Evolutionary conservation across 345 rosid genomes (phyloP).

Genomic region (Populus alba): DNA sequence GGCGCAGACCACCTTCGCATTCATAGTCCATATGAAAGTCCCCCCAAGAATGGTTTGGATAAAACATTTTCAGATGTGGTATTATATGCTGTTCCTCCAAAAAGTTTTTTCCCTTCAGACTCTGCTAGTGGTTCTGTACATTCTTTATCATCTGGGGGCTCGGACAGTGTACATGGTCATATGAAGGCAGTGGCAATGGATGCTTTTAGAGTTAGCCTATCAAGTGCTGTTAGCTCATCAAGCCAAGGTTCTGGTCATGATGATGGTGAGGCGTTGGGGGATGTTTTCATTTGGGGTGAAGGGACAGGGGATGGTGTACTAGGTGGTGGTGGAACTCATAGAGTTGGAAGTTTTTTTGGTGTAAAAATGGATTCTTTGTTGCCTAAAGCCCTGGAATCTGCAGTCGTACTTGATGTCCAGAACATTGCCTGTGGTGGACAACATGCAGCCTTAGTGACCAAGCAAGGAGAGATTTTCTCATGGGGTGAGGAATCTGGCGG

Average conservation of each 20-base stretch:
- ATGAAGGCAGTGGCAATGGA: conserved; percentile 70
- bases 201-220: conserved; percentile 91
- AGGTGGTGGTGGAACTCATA: conserved; percentile 73
- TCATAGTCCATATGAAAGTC: conserved; percentile 93
- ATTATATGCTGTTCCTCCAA: conserved; percentile 76
- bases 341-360: conserved; percentile 41
- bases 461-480: conserved; percentile 74
- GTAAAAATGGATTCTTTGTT: conserved; percentile 56
- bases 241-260: conserved; percentile 88
- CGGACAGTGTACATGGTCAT: conserved; percentile 85
- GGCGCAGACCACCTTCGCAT: conserved; percentile 73
- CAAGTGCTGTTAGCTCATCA: conserved; percentile 87
- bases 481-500: conserved; percentile 88
- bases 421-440: conserved; percentile 71
- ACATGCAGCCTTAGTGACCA: conserved; percentile 72
- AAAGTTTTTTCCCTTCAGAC: conserved; percentile 78
- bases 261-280: conserved; percentile 77
- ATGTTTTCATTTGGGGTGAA: conserved; percentile 80
- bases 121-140: conserved; percentile 79
- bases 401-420: conserved; percentile 76
- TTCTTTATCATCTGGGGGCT: conserved; percentile 95
- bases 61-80: conserved; percentile 84
- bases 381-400: conserved; percentile 73
- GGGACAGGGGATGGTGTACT: conserved; percentile 61
- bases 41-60: conserved; percentile 85